A percentile compares a stretch with the other conserved stretches of the same genome.
phyloP scores from a whole-genome alignment of 345 rosid genomes.

The Arabidopsis thaliana region TAIR10.1 NC_003074.8:2548501-2549000 shows the following conservation, averaged over 20 bases:
- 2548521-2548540: slow-evolving; percentile 48
- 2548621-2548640: slow-evolving; percentile 49
- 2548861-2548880: slow-evolving; percentile 26
- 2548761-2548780: slow-evolving; percentile 51
- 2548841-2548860: slow-evolving; percentile 37
- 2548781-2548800: slow-evolving; percentile 33
- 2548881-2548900: slow-evolving; percentile 15
- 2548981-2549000: slow-evolving; percentile 51
- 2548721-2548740: slow-evolving; percentile 59
- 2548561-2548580: slow-evolving; percentile 55
- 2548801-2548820: slow-evolving; percentile 39
- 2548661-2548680: slow-evolving; percentile 58
- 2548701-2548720: slow-evolving; percentile 63
- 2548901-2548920: background rate
- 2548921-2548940: slow-evolving; percentile 2
- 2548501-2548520: slow-evolving; percentile 59
- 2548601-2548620: slow-evolving; percentile 45
- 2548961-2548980: slow-evolving; percentile 57
- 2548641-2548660: slow-evolving; percentile 49
- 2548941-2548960: slow-evolving; percentile 51
- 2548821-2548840: slow-evolving; percentile 29
- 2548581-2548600: slow-evolving; percentile 51
- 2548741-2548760: slow-evolving; percentile 51
- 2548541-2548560: slow-evolving; percentile 57
- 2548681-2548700: slow-evolving; percentile 64